Evolutionary conservation across 495 filamentous ascomycete genomes (phyloP).

Genomic region (Pseudomonodictys pantanalensis): DNA sequence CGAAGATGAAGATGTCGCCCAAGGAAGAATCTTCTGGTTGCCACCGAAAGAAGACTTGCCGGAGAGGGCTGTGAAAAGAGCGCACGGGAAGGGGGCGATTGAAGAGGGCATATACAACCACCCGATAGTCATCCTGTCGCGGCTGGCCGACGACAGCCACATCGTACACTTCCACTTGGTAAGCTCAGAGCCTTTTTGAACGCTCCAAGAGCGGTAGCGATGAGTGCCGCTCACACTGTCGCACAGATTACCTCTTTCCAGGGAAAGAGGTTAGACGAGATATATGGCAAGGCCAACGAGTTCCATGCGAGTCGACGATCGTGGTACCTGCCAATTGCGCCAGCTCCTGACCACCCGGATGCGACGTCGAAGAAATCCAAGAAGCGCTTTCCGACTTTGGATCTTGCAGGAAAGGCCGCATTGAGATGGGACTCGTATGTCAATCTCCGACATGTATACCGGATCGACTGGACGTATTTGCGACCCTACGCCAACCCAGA

Average conservation of each 20-base stretch:
- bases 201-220: too few species aligned
- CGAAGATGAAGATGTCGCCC: conserved; percentile 21
- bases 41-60: conserved; percentile 28
- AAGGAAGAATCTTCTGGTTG: conserved; percentile 28
- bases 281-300: conserved; percentile 31
- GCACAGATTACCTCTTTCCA: conserved; percentile 31
- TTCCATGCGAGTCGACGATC: conserved; percentile 27
- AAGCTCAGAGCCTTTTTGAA: neutral
- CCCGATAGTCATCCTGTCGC: conserved; percentile 26
- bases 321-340: conserved; percentile 27
- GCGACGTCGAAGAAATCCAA: conserved; percentile 27
- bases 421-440: conserved; percentile 32
- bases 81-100: conserved; percentile 30
- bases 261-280: conserved; percentile 30
- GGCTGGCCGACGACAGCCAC: conserved; percentile 11
- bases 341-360: conserved; percentile 28
- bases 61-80: conserved; percentile 15
- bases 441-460: conserved; percentile 28
- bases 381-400: conserved; percentile 24
- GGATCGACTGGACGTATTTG: conserved; percentile 15
- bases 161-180: conserved; percentile 32
- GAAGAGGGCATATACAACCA: conserved; percentile 33
- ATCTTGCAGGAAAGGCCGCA: conserved; percentile 1
- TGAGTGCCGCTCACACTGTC: too few species aligned
- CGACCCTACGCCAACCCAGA: conserved; percentile 25